Evolutionary conservation across 257 asterid species (phyloP).

Genomic region (Scutellaria baicalensis): DNA sequence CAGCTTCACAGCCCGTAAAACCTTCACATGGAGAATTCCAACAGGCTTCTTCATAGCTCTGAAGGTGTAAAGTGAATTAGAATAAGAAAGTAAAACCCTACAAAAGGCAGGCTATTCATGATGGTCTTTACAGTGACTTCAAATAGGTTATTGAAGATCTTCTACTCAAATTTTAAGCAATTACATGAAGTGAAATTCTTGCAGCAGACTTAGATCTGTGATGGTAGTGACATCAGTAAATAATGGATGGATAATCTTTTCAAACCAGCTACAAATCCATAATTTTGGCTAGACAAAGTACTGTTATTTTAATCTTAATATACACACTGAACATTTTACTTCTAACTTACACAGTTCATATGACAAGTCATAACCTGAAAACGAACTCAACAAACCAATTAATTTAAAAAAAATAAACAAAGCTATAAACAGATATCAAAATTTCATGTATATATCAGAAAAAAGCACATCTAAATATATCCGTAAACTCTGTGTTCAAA

Average conservation of each 20-base stretch:
- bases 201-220: not conserved
- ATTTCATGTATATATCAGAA: not conserved
- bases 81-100: not conserved
- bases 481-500: not conserved
- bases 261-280: too few relatives aligned
- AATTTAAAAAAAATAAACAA: too few relatives aligned
- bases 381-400: too few relatives aligned
- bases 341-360: too few relatives aligned
- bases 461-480: too few relatives aligned
- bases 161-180: too few relatives aligned
- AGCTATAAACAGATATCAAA: not conserved
- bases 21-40: slow-evolving; percentile 90
- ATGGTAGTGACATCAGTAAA: not conserved
- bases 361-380: too few relatives aligned
- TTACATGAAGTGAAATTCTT: not conserved
- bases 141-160: too few relatives aligned
- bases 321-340: too few relatives aligned
- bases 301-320: not conserved
- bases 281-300: not conserved
- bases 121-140: too few relatives aligned
- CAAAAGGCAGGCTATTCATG: slow-evolving; percentile 2
- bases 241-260: too few relatives aligned
- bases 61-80: slow-evolving; percentile 22
- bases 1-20: slow-evolving; percentile 69
- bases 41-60: slow-evolving; percentile 98